phyloP scores from a whole-genome alignment of 148 eudicot genomes.

The Chenopodium album region DNA sequence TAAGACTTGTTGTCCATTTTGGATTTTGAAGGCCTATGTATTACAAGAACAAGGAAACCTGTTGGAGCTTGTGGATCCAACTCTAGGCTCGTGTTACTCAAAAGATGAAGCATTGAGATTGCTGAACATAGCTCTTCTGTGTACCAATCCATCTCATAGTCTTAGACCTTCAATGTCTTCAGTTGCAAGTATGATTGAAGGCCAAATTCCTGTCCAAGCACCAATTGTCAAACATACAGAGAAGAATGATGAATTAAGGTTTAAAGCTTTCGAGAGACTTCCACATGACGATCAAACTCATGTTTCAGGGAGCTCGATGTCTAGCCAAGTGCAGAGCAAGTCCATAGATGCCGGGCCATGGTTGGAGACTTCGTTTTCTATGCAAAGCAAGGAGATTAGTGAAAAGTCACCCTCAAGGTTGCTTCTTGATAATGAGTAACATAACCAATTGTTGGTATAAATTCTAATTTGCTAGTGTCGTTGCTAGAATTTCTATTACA shows the following conservation, averaged over 20 bases:
- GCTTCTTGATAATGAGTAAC: constrained; percentile 14
- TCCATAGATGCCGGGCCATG: constrained; percentile 45
- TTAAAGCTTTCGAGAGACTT: constrained; percentile 48
- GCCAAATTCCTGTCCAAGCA: constrained; percentile 50
- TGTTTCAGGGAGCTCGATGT: constrained; percentile 35
- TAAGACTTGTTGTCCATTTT: not conserved
- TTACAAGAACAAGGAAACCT: constrained; percentile 83
- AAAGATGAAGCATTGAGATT: constrained; percentile 51
- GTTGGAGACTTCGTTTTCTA: constrained; percentile 41
- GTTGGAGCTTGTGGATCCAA: constrained; percentile 72
- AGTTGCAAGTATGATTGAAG: constrained; percentile 62
- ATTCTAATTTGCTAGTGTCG: too few relatives aligned
- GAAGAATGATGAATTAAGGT: constrained; percentile 37
- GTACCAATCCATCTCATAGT: constrained; percentile 67
- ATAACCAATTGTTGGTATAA: not conserved
- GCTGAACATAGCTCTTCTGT: constrained; percentile 53
- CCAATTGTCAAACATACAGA: constrained; percentile 41
- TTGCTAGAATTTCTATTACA: too few relatives aligned
- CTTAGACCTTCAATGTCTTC: constrained; percentile 78
- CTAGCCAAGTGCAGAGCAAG: constrained; percentile 37
- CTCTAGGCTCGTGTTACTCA: constrained; percentile 49
- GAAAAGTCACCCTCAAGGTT: constrained; percentile 20
- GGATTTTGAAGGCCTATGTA: constrained; percentile 60
- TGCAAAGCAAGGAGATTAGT: constrained; percentile 24
- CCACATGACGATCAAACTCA: constrained; percentile 45